Evolutionary conservation across 176 grass and related monocot species (phyloP).

Genomic region (Chrysopogon serrulatus): DNA sequence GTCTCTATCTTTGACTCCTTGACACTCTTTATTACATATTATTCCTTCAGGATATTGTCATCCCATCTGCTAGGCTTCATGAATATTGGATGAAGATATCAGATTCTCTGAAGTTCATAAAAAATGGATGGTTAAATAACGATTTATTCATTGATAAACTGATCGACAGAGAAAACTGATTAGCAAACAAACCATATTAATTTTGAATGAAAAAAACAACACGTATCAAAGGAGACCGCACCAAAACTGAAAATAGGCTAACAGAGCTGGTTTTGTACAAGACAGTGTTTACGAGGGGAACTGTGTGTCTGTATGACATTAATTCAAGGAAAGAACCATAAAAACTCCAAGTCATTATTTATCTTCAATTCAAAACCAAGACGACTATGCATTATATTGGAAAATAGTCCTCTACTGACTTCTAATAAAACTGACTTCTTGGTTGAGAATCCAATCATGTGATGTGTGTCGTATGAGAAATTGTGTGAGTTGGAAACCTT

Average conservation of each 20-base stretch:
- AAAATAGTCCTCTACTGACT: background rate
- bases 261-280: background rate
- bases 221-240: too few relatives aligned
- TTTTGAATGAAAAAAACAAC: too few relatives aligned
- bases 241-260: too few relatives aligned
- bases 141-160: background rate
- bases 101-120: background rate
- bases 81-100: background rate
- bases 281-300: background rate
- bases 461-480: background rate
- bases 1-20: slow-evolving; percentile 1
- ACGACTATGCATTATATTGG: background rate
- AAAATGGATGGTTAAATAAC: background rate
- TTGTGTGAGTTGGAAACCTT: background rate
- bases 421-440: background rate
- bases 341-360: background rate
- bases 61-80: background rate
- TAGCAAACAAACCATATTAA: background rate
- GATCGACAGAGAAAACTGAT: background rate
- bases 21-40: background rate
- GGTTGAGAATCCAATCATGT: background rate
- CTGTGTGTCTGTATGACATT: background rate
- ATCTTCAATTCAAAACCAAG: background rate
- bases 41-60: slow-evolving; percentile 7
- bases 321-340: background rate